phyloP scores from a whole-genome alignment of 2,329 filamentous ascomycete genomes.

The Beauveria brongniartii region DNA sequence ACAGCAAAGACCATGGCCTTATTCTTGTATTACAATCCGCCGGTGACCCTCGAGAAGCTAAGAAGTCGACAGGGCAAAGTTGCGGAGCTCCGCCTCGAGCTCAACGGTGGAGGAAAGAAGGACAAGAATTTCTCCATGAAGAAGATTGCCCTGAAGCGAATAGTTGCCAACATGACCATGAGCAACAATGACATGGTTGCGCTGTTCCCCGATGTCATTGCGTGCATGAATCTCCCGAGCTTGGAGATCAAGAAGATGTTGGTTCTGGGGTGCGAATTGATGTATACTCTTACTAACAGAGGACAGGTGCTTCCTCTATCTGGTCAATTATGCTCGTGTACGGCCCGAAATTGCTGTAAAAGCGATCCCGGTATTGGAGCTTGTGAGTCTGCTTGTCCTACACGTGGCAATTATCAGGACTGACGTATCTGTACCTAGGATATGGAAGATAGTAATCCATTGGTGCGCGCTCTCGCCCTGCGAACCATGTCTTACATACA shows the following conservation, averaged over 20 bases:
- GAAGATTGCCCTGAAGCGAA: constrained; percentile 98
- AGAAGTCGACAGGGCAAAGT: constrained; percentile 85
- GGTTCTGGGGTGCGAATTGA: constrained; percentile 20
- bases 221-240: constrained; percentile 88
- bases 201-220: constrained; percentile 89
- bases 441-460: constrained; percentile 85
- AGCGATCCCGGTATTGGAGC: constrained; percentile 77
- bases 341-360: constrained; percentile 92
- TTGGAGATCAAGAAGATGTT: constrained; percentile 99
- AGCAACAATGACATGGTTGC: constrained; percentile 99
- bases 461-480: constrained; percentile 84
- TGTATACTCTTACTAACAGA: constrained; percentile 11
- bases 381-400: constrained; percentile 42
- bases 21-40: constrained; percentile 47
- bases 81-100: constrained; percentile 87
- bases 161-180: constrained; percentile 99
- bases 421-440: constrained; percentile 48
- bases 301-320: constrained; percentile 85
- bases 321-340: constrained; percentile 94
- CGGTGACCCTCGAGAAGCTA: constrained; percentile 39
- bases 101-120: constrained; percentile 91
- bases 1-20: constrained; percentile 26
- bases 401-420: neutral
- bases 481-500: constrained; percentile 97
- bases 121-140: constrained; percentile 93